Evolutionary conservation across 225 moss, liverwort and hornwort genomes (phyloP).

Genomic region (Thuidium tamariscinum): DNA sequence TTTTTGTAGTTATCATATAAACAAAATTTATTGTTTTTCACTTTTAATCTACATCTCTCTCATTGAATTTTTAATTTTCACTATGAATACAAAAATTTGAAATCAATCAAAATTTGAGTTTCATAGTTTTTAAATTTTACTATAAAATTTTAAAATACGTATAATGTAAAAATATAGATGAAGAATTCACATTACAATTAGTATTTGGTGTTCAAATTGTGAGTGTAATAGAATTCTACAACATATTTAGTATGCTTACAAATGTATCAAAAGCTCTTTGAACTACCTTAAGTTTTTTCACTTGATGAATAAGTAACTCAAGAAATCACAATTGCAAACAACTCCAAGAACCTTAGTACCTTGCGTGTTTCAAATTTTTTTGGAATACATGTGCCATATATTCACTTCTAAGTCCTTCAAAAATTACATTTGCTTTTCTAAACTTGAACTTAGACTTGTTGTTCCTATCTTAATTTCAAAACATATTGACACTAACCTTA

Average conservation of each 20-base stretch:
- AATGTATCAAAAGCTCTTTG: not conserved
- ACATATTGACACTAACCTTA: too few relatives aligned
- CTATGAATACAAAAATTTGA: not conserved
- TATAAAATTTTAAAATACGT: not conserved
- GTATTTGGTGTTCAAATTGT: not conserved
- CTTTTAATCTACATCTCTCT: not conserved
- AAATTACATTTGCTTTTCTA: too few relatives aligned
- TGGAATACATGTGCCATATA: not conserved
- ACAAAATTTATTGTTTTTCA: not conserved
- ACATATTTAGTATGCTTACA: not conserved
- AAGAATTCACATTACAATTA: not conserved
- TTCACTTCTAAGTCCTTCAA: not conserved
- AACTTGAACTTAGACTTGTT: too few relatives aligned
- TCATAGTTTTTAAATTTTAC: not conserved
- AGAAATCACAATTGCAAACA: not conserved
- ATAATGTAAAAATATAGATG: not conserved
- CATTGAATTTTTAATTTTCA: not conserved
- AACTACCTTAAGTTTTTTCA: not conserved
- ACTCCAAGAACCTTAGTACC: not conserved
- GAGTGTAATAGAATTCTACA: not conserved
- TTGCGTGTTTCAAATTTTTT: not conserved
- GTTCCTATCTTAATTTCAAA: too few relatives aligned
- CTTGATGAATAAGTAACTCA: not conserved
- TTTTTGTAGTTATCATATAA: not conserved
- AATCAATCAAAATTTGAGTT: rapidly evolving